phyloP scores from a whole-genome alignment of 1,284 basidiomycete species.

The Rhodotorula glutinis region DNA sequence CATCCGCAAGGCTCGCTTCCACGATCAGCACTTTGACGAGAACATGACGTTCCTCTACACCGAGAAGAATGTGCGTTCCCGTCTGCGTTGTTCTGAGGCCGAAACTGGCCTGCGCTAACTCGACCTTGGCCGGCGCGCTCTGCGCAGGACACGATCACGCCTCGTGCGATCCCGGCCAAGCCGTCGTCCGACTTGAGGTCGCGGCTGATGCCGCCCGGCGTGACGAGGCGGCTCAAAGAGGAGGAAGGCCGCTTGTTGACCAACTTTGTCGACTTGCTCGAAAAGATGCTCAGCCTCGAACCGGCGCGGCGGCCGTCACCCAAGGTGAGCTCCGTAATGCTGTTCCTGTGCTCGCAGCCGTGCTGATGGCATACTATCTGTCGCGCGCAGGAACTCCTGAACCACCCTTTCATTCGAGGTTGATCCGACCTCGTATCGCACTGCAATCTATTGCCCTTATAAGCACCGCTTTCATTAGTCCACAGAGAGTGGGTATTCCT shows the following conservation, averaged over 20 bases:
- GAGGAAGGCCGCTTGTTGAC: conserved; percentile 81
- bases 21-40: conserved; percentile 89
- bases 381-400: conserved; percentile 29
- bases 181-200: conserved; percentile 75
- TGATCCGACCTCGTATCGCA: neutral
- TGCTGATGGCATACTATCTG: too few species aligned
- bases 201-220: conserved; percentile 73
- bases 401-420: conserved; percentile 37
- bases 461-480: too few species aligned
- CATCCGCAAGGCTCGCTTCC: conserved; percentile 91
- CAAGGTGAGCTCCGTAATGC: conserved; percentile 29
- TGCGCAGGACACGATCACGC: conserved; percentile 73
- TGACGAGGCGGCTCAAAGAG: conserved; percentile 68
- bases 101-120: too few species aligned
- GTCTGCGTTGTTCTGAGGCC: too few species aligned
- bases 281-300: conserved; percentile 88
- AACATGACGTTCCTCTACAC: conserved; percentile 72
- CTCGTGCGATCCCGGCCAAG: conserved; percentile 73
- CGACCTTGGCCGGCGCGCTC: too few species aligned
- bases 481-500: too few species aligned
- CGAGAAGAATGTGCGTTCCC: conserved; percentile 72
- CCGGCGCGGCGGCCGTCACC: conserved; percentile 62
- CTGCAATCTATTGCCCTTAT: too few species aligned
- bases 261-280: conserved; percentile 84
- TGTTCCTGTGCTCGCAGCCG: too few species aligned